A percentile compares a stretch with the other conserved stretches of the same genome.
These are phyloP conservation scores for Wickerhamomyces sp. DNA, from an alignment of 1,139 yeast genomes.

Conservation along the genomic window DNA sequence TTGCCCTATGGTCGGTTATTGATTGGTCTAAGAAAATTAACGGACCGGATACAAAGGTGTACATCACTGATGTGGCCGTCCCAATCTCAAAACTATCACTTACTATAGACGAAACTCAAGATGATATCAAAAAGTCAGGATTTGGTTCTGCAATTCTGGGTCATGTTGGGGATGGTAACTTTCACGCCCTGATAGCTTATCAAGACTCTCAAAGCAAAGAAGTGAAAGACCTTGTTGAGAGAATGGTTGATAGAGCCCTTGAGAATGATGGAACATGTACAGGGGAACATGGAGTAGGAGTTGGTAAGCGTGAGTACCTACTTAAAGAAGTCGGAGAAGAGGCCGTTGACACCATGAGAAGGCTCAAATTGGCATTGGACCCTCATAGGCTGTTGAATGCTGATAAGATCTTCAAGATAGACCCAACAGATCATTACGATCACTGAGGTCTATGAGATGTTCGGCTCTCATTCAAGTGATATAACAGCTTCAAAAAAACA, in stretches of 20 bases:
- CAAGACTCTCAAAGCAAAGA: constrained; percentile 28
- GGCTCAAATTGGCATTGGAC: constrained; percentile 48
- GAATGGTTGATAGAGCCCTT: constrained; percentile 33
- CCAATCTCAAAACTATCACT: constrained; percentile 48
- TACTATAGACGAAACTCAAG: constrained; percentile 45
- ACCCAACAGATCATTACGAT: constrained; percentile 38
- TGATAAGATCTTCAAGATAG: constrained; percentile 54
- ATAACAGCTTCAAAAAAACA: no score
- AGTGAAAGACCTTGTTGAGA: constrained; percentile 28
- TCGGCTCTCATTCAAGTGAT: no score
- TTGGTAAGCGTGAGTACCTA: constrained; percentile 49
- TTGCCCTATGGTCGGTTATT: constrained; percentile 62
- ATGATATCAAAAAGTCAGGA: constrained; percentile 44
- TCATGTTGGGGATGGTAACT: constrained; percentile 65
- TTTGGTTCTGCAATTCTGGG: constrained; percentile 49
- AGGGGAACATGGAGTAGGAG: constrained; percentile 67
- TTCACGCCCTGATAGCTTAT: constrained; percentile 50
- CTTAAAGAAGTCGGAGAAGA: constrained; percentile 47
- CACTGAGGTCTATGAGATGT: no score
- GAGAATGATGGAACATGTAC: constrained; percentile 55
- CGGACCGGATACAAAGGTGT: constrained; percentile 44
- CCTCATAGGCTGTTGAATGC: constrained; percentile 55
- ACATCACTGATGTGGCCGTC: constrained; percentile 64
- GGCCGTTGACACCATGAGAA: constrained; percentile 53
- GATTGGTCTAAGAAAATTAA: constrained; percentile 50